Base-by-base conservation (phyloP, 768 basidiomycete species). In the Russula emetica region DNA sequence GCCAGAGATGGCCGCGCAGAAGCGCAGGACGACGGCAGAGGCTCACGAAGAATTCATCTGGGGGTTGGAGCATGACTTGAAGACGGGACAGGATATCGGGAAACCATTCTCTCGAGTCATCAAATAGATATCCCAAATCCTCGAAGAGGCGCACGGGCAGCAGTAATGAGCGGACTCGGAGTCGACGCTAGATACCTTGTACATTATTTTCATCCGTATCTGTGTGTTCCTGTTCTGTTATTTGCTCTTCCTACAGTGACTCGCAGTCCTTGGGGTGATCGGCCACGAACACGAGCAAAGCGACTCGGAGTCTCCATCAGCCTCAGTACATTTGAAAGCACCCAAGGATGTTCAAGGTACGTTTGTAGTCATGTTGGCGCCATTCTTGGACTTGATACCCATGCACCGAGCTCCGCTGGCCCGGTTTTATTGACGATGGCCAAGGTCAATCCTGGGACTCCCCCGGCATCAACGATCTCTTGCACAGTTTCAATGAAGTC, bases 311-410 rank as follows among this genome's bases (percentile, higher is more conserved):
- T 49, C 47, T 5, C 24, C 24, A 26, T 24, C 11, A 24, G 47
- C n/a, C n/a, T n/a, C 32, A 47, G 32, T n/a, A 32, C 34, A 7
- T 38, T 13, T 16, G 18, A 18, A 18, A 13, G 1, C 4, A 18
- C 8, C 1, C 14, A 13, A 26, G 30, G 10, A 9, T 2, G 36
- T 10, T n/a, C 2, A 4, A 24, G 60, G 26, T 54, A 67, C 67
- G 20, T 65, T 60, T 38, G 55, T 58, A 20, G 60, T 65, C 67
- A 65, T 65, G 0, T 42, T 58, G 5, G 63, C 60, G 22, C 63
- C 66, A 5, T 64, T 49, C 40, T 67, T 60, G 3, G 53, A 61
- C 18, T 38, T 64, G 38, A 42, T 61, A 18, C 63, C 66, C 63
- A 67, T 36, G 58, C 60, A 6, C 63, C 63, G 14, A 61, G 10